Conservation (phyloP, 2,329 filamentous ascomycete genomes). For the Kalmusia sp. region DNA sequence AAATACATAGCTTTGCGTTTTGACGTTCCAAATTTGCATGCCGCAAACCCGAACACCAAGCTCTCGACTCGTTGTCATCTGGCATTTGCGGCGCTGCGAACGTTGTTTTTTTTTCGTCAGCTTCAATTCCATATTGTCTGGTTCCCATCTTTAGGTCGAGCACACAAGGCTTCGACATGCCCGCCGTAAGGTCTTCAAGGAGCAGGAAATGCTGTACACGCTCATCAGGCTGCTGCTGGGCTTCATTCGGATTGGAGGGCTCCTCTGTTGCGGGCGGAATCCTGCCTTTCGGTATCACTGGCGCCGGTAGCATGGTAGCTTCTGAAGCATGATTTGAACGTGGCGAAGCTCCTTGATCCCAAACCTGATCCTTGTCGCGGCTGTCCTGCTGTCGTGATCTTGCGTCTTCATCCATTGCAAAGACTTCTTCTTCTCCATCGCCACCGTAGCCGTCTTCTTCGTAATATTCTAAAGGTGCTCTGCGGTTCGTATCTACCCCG, state of each 20-base stretch:
- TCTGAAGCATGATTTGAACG: conserved; percentile 12
- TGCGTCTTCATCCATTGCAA: conserved; percentile 67
- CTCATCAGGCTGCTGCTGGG: conserved; percentile 55
- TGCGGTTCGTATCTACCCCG: conserved; percentile 69
- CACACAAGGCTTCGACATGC: conserved; percentile 96
- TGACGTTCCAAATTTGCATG: conserved; percentile 93
- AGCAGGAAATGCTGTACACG: conserved; percentile 92
- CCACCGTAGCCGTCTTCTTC: conserved; percentile 87
- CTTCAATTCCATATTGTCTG: conserved; percentile 93
- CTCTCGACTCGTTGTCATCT: conserved; percentile 87
- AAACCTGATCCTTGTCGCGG: conserved; percentile 9
- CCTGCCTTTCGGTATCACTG: conserved; percentile 27
- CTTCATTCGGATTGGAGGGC: conserved; percentile 53
- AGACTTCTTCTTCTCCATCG: conserved; percentile 76
- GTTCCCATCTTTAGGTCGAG: conserved; percentile 99
- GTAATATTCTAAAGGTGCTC: conserved; percentile 87
- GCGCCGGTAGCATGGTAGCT: conserved; percentile 43
- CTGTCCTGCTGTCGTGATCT: conserved; percentile 19
- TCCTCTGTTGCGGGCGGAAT: conserved; percentile 17
- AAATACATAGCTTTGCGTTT: conserved; percentile 85
- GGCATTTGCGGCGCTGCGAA: conserved; percentile 92
- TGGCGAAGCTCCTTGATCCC: neutral
- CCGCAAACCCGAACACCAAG: conserved; percentile 94
- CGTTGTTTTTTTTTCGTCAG: conserved; percentile 88
- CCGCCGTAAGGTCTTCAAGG: conserved; percentile 91